Conservation (phyloP, 2,329 filamentous ascomycete genomes). For the Ploettnerulaceae sp. region DNA sequence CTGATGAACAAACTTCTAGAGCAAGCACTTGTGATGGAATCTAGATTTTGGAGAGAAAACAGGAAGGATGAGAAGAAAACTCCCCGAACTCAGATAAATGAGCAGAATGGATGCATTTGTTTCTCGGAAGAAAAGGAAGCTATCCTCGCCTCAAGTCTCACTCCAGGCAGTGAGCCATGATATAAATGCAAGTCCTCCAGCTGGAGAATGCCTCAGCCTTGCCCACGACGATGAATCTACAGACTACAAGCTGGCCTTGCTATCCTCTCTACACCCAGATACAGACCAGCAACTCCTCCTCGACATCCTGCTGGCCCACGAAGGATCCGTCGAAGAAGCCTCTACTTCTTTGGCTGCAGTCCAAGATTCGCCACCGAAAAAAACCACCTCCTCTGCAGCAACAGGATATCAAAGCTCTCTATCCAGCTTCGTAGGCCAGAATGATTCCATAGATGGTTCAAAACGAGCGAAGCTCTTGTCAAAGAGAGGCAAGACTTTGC, state of each 20-base stretch:
- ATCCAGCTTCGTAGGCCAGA: slow-evolving; percentile 40
- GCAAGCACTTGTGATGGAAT: too few relatives aligned
- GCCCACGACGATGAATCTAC: slow-evolving; percentile 67
- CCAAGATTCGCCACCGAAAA: slow-evolving; percentile 15
- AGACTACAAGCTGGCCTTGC: slow-evolving; percentile 79
- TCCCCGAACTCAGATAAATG: neutral
- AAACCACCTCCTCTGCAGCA: slow-evolving; percentile 26
- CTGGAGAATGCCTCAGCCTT: slow-evolving; percentile 26
- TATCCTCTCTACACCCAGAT: slow-evolving; percentile 70
- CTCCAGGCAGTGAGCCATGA: neutral
- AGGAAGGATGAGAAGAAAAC: too few relatives aligned
- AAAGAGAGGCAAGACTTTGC: slow-evolving; percentile 75
- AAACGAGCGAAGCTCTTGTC: slow-evolving; percentile 53
- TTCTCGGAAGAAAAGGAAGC: slow-evolving; percentile 49
- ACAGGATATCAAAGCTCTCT: slow-evolving; percentile 61
- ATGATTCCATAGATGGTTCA: slow-evolving; percentile 16
- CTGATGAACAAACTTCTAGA: too few relatives aligned
- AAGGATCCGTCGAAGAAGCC: slow-evolving; percentile 69
- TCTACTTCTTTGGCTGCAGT: slow-evolving; percentile 34
- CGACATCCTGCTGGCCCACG: slow-evolving; percentile 70
- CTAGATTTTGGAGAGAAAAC: too few relatives aligned
- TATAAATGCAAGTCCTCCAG: neutral
- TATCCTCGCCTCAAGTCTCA: slow-evolving; percentile 20
- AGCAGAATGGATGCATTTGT: slow-evolving; percentile 53
- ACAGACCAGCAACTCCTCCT: slow-evolving; percentile 63